phyloP scores from a whole-genome alignment of 106 monocot species.

The Allium sativum region DNA sequence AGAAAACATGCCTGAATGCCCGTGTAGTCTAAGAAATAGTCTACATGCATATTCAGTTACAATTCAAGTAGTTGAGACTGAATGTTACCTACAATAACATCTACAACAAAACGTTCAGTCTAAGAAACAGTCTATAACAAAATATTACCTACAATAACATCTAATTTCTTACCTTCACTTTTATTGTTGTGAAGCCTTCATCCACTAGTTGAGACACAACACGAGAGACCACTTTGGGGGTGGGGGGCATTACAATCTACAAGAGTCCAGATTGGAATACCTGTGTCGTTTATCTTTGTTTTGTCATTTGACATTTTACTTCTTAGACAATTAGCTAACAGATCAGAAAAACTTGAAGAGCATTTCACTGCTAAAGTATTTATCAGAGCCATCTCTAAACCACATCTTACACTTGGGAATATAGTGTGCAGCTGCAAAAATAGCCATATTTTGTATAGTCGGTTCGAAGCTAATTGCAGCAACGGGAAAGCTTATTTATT shows the following conservation, averaged over 20 bases:
- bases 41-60: too few species aligned
- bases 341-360: slow-evolving; percentile 23
- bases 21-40: too few species aligned
- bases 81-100: too few species aligned
- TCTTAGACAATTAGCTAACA: slow-evolving; percentile 23
- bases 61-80: too few species aligned
- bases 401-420: slow-evolving; percentile 89
- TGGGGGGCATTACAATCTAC: slow-evolving; percentile 69
- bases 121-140: too few species aligned
- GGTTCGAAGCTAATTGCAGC: too few species aligned
- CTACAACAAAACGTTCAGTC: too few species aligned
- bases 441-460: too few species aligned
- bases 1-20: too few species aligned
- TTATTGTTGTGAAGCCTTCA: slow-evolving; percentile 77
- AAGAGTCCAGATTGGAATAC: slow-evolving; percentile 67
- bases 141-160: too few species aligned
- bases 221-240: slow-evolving; percentile 48
- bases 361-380: slow-evolving; percentile 48
- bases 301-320: slow-evolving; percentile 2
- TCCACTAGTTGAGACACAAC: slow-evolving; percentile 59
- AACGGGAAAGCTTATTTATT: not conserved
- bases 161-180: slow-evolving; percentile 57
- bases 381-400: slow-evolving; percentile 88
- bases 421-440: slow-evolving; percentile 57
- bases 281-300: slow-evolving; percentile 9